phyloP scores from a whole-genome alignment of 1,284 basidiomycete species.

The Marasmius tenuissimus region DNA sequence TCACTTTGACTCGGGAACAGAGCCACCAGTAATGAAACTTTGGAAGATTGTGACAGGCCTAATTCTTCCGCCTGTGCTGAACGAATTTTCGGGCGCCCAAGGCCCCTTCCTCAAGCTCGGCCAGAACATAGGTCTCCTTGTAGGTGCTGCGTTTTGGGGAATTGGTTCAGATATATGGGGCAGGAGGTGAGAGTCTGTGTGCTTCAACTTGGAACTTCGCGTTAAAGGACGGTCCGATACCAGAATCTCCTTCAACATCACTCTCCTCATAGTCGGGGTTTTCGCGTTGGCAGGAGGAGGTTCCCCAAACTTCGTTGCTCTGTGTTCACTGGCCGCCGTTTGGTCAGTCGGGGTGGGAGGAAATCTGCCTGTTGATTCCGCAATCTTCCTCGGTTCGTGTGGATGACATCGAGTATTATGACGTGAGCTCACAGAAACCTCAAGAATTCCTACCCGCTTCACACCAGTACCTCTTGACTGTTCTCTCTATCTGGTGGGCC shows the following conservation, averaged over 20 bases:
- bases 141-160: conserved; percentile 67
- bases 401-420: neutral
- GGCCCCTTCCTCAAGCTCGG: conserved; percentile 60
- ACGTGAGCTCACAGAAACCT: neutral
- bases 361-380: conserved; percentile 63
- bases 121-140: conserved; percentile 60
- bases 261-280: conserved; percentile 56
- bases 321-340: conserved; percentile 45
- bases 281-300: conserved; percentile 53
- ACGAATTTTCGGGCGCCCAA: conserved; percentile 61
- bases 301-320: conserved; percentile 40
- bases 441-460: conserved; percentile 64
- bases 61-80: conserved; percentile 54
- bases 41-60: conserved; percentile 50
- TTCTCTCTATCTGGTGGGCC: conserved; percentile 73
- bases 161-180: conserved; percentile 68
- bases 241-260: conserved; percentile 64
- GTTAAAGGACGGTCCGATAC: neutral
- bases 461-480: conserved; percentile 68
- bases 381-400: conserved; percentile 55
- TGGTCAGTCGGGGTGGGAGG: conserved; percentile 50
- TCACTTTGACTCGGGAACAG: neutral
- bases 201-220: neutral
- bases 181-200: conserved; percentile 35
- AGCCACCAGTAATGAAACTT: neutral